Evolutionary conservation across 495 filamentous ascomycete genomes (phyloP).

Genomic region (Bacidia rubella): DNA sequence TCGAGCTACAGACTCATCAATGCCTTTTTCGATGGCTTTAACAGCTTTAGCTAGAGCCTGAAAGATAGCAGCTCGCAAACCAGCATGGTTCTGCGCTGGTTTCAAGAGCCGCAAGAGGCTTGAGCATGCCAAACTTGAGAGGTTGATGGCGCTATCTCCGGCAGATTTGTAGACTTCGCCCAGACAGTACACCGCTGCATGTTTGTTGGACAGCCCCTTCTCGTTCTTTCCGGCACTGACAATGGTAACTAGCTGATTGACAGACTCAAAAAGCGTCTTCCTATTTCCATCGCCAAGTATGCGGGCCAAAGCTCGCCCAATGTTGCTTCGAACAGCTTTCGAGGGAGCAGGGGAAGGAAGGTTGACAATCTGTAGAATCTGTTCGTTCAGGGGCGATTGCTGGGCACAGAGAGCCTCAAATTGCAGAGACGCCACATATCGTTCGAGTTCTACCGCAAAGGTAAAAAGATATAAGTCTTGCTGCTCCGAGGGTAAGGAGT

Average conservation of each 20-base stretch:
- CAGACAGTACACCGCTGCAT: slow-evolving; percentile 80
- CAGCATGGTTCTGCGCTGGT: slow-evolving; percentile 62
- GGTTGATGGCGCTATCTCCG: slow-evolving; percentile 82
- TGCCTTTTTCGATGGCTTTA: slow-evolving; percentile 53
- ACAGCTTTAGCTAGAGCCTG: slow-evolving; percentile 63
- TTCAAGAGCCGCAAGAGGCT: slow-evolving; percentile 70
- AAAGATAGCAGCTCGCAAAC: slow-evolving; percentile 72
- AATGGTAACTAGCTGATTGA: slow-evolving; percentile 73
- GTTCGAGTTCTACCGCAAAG: slow-evolving; percentile 71
- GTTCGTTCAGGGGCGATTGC: slow-evolving; percentile 78
- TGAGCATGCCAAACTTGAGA: slow-evolving; percentile 60
- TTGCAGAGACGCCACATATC: slow-evolving; percentile 61
- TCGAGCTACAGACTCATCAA: slow-evolving; percentile 74
- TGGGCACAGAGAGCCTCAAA: slow-evolving; percentile 69
- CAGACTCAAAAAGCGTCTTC: slow-evolving; percentile 83
- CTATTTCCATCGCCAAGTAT: slow-evolving; percentile 82
- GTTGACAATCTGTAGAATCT: slow-evolving; percentile 80
- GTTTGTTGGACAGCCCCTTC: slow-evolving; percentile 58
- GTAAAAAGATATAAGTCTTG: slow-evolving; percentile 88
- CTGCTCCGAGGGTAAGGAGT: slow-evolving; percentile 83
- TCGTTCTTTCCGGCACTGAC: slow-evolving; percentile 68
- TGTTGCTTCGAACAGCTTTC: slow-evolving; percentile 77
- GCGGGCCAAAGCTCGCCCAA: slow-evolving; percentile 70
- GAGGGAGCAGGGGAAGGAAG: slow-evolving; percentile 74
- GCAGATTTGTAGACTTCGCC: slow-evolving; percentile 81